A percentile compares a stretch with the other conserved stretches of the same genome.
Conservation (phyloP, 1,284 basidiomycete species). For the Apiotrichum gamsii region DNA sequence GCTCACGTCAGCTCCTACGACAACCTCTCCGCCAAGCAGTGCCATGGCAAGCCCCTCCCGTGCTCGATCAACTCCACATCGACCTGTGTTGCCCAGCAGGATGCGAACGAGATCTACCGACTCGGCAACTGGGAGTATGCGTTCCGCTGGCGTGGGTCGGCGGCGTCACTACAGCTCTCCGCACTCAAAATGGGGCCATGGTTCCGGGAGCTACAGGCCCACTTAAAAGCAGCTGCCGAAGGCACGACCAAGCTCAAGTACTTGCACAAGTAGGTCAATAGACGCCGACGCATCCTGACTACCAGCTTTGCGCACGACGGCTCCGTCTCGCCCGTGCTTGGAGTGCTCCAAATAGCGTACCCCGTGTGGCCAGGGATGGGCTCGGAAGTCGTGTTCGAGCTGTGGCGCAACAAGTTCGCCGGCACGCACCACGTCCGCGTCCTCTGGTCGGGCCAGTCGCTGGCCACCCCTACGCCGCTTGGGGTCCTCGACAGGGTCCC, state of each 20-base stretch:
- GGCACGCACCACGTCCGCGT: conserved; percentile 19
- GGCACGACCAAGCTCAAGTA: conserved; percentile 23
- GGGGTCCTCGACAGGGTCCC: conserved; percentile 30
- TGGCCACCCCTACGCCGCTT: conserved; percentile 29
- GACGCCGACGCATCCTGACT: background rate
- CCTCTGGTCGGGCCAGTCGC: conserved; percentile 27
- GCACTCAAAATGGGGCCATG: conserved; percentile 34
- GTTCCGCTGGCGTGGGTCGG: conserved; percentile 27
- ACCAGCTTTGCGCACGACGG: conserved; percentile 40
- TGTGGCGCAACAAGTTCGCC: conserved; percentile 17
- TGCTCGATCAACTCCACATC: conserved; percentile 29
- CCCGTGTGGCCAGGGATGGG: conserved; percentile 41
- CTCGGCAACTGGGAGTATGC: conserved; percentile 38
- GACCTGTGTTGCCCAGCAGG: conserved; percentile 25
- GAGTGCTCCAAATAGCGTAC: conserved; percentile 32
- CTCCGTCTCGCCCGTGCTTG: conserved; percentile 32
- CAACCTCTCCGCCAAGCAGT: conserved; percentile 39
- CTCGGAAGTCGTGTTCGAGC: conserved; percentile 39
- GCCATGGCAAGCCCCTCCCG: conserved; percentile 31
- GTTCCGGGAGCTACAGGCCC: conserved; percentile 27
- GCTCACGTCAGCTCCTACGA: conserved; percentile 27
- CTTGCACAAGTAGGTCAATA: conserved; percentile 31
- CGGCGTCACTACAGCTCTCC: conserved; percentile 23
- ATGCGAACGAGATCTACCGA: conserved; percentile 35
- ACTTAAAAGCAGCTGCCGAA: conserved; percentile 21